Percentiles rank a stretch among this genome's conserved stretches.
These are phyloP conservation scores for Rhizopus arrhizus DNA, from an alignment of 371 early-diverging fungal genomes.

Conservation along the genomic window DNA sequence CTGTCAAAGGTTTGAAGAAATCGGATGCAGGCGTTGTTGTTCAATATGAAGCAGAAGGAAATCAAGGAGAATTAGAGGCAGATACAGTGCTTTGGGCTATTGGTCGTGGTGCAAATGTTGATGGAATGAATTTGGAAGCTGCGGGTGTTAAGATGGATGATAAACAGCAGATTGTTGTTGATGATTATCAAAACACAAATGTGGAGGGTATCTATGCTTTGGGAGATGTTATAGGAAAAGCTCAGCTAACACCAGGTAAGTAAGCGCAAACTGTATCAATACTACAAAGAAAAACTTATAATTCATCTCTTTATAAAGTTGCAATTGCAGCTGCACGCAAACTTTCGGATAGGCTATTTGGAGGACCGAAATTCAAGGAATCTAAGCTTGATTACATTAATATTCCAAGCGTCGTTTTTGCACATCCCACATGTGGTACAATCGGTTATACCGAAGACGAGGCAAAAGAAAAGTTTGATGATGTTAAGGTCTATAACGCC, in stretches of 20 bases:
- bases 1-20: conserved; percentile 43
- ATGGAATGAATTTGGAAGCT: conserved; percentile 67
- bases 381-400: conserved; percentile 88
- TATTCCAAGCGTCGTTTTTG: conserved; percentile 96
- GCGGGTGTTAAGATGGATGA: conserved; percentile 66
- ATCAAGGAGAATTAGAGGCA: conserved; percentile 55
- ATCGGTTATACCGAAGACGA: conserved; percentile 88
- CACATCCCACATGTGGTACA: conserved; percentile 93
- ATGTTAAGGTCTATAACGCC: conserved; percentile 82
- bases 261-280: no score
- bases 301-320: conserved; percentile 37
- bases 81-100: conserved; percentile 86
- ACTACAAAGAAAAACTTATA: not conserved
- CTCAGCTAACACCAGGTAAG: conserved; percentile 91
- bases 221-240: conserved; percentile 93
- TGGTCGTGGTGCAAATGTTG: conserved; percentile 83
- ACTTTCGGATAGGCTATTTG: conserved; percentile 93
- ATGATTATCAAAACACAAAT: conserved; percentile 87
- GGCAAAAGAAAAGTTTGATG: conserved; percentile 76
- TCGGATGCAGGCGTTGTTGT: conserved; percentile 13
- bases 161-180: conserved; percentile 73
- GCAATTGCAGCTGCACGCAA: conserved; percentile 95
- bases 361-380: conserved; percentile 60
- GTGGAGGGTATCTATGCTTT: conserved; percentile 79
- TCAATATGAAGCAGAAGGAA: conserved; percentile 31